Evolutionary conservation across 2,329 filamentous ascomycete species (phyloP), one percentile per base, ranked within the genome.

Genomic region (Phialophora verrucosa): DNA sequence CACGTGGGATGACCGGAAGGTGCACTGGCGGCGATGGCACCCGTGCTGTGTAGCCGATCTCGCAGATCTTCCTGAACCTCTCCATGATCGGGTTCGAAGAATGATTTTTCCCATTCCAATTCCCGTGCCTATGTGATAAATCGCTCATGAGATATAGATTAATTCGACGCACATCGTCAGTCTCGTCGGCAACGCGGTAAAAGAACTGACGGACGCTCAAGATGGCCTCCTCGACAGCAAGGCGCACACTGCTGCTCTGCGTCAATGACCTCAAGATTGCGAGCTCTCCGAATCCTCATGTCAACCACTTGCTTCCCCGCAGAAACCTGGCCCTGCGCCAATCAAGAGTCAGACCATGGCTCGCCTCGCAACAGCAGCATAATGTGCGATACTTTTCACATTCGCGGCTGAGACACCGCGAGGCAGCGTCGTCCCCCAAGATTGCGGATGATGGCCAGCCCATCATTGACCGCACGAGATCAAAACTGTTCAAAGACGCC

Each of bases 401-500:
- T 11, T 68, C 70, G 6, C 42, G 50, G 25, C 38, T 35, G 12
- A 44, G 61, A 61, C 62, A 54, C 61, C 65, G 54, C 55, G 63
- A 68, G 62, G 68, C 59, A 50, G n/a, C 44, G 11, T 11, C 47
- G 17, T 35, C 47, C 17, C 42, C 50, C 11, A 27, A 57, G 25
- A 17, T 7, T 3, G 38, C n/a, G 11, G 35, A 51, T 8, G 20
- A 32, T 8, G 29, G 35, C 5, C 64, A 63, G 44, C 68, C 68
- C 7, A 51, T 67, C 20, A 69, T 69, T 32, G 68, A 69, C 35
- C 59, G 66, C 27, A 68, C 66, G 29, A 60, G 67, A n/a, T 78
- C 77, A 2, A 79, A 80, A 53, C 29, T 79, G 1, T 79, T 75
- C 68, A 74, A 75, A 54, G 73, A 75, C 73, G 89, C 90, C 20